Base-by-base conservation (phyloP, 2,329 filamentous ascomycete species). In the Ceratocystis destructans region DNA sequence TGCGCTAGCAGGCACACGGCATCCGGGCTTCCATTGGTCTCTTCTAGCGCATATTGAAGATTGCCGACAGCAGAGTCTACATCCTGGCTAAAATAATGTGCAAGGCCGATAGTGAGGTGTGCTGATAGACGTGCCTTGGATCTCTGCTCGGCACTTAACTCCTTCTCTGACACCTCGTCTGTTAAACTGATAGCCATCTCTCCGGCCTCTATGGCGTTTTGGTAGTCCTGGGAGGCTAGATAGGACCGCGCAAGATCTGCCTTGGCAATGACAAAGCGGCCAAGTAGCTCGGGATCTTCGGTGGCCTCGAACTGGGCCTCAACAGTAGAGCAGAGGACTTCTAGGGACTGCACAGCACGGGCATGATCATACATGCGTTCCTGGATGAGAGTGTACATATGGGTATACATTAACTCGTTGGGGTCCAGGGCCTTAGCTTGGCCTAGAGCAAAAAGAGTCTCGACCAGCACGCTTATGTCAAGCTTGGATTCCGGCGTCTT, bases 1-100 rank as follows among this genome's bases (percentile, higher is more conserved):
- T 97, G 90, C 0, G 92, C 89, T 12, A 97, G 80, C 12, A 96
- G 80, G 72, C 92, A 96, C 0, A 91, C 86, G 0, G 93, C 87
- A 72, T 96, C 91, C 0, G 92, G 88, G 69, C 90, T 86, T 46
- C 83, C 83, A 37, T 83, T 78, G 0, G 88, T 90, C 73, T 96
- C 91, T 66, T 86, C 80, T 6, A 97, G 79, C 0, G 91, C 91
- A 2, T 84, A 80, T 69, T 90, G 85, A 75, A 99, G 96, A 76
- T 88, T 91, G 10, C 82, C 79, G 31, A 96, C 85, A 0, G 91
- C 88, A 63, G 84, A 82, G 50, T 86, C 82, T 70, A 87, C 82
- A 28, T 86, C 78, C 28, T 83, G 77, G 41, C 79, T 76, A 73
- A 89, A 90, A 75, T 92, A 96, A 68, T 89, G 82, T 1, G 92